These are phyloP conservation scores for Buxus sempervirens DNA, from an alignment of 164 flowering plant genomes.

Conservation along the genomic window DNA sequence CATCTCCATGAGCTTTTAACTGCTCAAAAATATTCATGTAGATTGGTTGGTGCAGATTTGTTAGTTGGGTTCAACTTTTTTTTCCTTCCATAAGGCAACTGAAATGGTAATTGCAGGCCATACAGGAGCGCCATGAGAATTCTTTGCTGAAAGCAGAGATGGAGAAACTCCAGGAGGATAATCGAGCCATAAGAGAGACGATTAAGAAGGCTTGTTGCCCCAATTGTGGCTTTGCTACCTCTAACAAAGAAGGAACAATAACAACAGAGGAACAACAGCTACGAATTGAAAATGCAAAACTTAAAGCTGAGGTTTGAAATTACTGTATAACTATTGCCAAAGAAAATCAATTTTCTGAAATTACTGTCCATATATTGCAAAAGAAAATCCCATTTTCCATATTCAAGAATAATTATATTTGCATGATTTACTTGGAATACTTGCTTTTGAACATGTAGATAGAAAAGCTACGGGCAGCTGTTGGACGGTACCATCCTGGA, in stretches of 20 bases:
- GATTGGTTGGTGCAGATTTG: too few species aligned
- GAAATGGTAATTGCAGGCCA: conserved; percentile 49
- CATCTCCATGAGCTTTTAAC: too few species aligned
- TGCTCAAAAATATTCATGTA: too few species aligned
- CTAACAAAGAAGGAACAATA: conserved; percentile 37
- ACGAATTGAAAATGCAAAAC: conserved; percentile 79
- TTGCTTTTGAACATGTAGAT: conserved; percentile 34
- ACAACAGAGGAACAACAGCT: conserved; percentile 72
- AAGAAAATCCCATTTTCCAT: neutral
- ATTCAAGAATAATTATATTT: too few species aligned
- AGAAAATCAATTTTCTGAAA: too few species aligned
- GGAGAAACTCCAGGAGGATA: conserved; percentile 82
- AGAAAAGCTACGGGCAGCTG: conserved; percentile 55
- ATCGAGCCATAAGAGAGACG: conserved; percentile 72
- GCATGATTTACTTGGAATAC: neutral
- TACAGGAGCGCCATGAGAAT: conserved; percentile 98
- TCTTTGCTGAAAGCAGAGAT: conserved; percentile 83
- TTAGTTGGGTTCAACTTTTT: neutral
- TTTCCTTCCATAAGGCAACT: neutral
- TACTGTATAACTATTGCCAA: too few species aligned
- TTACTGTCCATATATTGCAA: too few species aligned
- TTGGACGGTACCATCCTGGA: conserved; percentile 47
- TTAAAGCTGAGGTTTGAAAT: conserved; percentile 86
- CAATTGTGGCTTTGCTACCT: conserved; percentile 71
- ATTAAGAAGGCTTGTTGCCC: conserved; percentile 72